These are phyloP conservation scores for Tricholoma saponaceum DNA, from an alignment of 768 basidiomycete species.

Conservation along the genomic window DNA sequence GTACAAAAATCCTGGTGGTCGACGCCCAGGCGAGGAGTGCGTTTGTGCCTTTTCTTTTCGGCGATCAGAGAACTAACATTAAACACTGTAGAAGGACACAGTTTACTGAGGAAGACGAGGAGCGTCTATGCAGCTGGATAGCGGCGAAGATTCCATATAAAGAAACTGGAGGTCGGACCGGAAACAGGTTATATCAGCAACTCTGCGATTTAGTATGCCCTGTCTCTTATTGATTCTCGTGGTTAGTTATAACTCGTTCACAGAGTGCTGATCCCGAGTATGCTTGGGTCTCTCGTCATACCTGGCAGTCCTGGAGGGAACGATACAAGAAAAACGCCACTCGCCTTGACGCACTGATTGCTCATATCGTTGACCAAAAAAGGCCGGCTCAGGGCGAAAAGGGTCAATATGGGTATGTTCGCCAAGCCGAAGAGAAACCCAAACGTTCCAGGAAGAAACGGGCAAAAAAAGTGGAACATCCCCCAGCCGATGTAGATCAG, in stretches of 20 bases:
- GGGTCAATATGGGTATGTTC: conserved; percentile 80
- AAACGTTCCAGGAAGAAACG: conserved; percentile 54
- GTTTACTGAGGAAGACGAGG: conserved; percentile 75
- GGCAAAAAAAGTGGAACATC: conserved; percentile 23
- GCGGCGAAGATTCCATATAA: conserved; percentile 82
- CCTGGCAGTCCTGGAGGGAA: conserved; percentile 90
- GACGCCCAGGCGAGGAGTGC: conserved; percentile 79
- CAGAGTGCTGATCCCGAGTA: conserved; percentile 69
- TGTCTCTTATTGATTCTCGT: neutral
- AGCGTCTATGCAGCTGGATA: conserved; percentile 73
- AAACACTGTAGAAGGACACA: conserved; percentile 56
- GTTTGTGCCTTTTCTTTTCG: conserved; percentile 19
- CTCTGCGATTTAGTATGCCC: conserved; percentile 61
- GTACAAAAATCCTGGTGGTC: conserved; percentile 81
- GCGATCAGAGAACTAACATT: neutral
- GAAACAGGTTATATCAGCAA: conserved; percentile 81
- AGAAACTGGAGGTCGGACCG: conserved; percentile 76
- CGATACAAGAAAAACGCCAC: conserved; percentile 80
- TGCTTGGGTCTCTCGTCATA: conserved; percentile 77
- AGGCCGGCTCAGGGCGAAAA: conserved; percentile 69
- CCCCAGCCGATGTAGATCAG: conserved; percentile 20
- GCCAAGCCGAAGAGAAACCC: conserved; percentile 65
- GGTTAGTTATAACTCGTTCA: neutral
- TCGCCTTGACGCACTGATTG: conserved; percentile 62
- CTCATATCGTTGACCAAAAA: conserved; percentile 63